Evolutionary conservation across 805 yeast species (phyloP).

Genomic region (Pichia rugopelliculosa): DNA sequence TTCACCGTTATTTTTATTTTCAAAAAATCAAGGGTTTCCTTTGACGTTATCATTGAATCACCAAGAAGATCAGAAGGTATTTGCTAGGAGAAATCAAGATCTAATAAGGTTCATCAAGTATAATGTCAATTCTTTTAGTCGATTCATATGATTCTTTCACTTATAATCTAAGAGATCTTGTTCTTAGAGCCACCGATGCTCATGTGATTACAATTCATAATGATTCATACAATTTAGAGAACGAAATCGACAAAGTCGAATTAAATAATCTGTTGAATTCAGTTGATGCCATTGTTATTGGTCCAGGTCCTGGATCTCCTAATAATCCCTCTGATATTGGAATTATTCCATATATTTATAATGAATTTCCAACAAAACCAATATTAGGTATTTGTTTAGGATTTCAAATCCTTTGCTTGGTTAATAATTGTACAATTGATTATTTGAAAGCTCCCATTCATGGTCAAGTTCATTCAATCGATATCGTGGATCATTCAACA

Average conservation of each 20-base stretch:
- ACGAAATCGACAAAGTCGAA: conserved; percentile 22
- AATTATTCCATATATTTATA: conserved; percentile 51
- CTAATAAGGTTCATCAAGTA: neutral
- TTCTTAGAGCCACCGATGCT: conserved; percentile 44
- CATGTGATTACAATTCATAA: conserved; percentile 55
- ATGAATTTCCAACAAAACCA: conserved; percentile 41
- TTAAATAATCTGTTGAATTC: conserved; percentile 37
- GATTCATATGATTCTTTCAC: conserved; percentile 97
- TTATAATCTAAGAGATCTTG: conserved; percentile 61
- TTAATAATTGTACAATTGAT: conserved; percentile 46
- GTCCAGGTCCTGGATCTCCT: conserved; percentile 98
- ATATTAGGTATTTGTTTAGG: conserved; percentile 91
- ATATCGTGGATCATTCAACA: conserved; percentile 19
- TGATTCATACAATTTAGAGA: conserved; percentile 39
- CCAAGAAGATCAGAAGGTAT: neutral
- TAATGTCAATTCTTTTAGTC: conserved; percentile 57
- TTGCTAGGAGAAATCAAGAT: too few relatives aligned
- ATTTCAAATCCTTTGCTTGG: conserved; percentile 70
- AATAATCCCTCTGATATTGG: conserved; percentile 57
- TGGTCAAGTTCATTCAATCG: conserved; percentile 69
- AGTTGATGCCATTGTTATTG: conserved; percentile 74
- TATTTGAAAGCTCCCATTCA: conserved; percentile 60
- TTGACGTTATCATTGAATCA: neutral
- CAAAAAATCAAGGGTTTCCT: neutral
- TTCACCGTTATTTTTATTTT: neutral